Base-by-base conservation (phyloP, 345 rosid species). In the Combretum micranthum region DNA sequence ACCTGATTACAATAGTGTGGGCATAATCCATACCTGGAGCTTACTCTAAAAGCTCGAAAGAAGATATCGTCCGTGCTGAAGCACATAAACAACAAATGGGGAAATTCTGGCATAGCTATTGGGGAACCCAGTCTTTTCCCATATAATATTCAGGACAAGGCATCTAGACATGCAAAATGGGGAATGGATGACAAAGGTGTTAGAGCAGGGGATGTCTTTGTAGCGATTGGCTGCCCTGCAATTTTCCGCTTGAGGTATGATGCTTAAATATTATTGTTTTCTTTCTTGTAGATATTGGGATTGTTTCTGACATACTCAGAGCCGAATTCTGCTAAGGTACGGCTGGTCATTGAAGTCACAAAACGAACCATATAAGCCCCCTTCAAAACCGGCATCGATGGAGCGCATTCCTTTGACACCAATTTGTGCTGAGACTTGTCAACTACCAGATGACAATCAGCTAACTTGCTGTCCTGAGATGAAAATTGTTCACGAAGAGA, bases 1-100 rank as follows among this genome's bases (percentile, higher is more conserved):
- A 21, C 19, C 48, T 66, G 1, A n/a, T 55, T 47, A n/a, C 21
- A 44, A 20, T 50, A 84, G 99, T 93, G 83, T 49, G 94, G 99
- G 15, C 82, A 80, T 68, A 72, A 93, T 75, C 99, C 99, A 39
- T 87, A 83, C 72, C 65, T 93, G 77, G 99, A 93, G 65, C 96
- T 93, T 63, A 83, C 85, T 64, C 71, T 88, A 64, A 85, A 80
- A 64, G 65, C 79, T 51, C 56, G 82, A 55, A 88, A 85, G 71
- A 85, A 75, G 70, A 67, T 88, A 54, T 80, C 85, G 57, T 88
- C 96, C 15, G 88, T 88, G 55, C 78, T 88, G 53, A 78, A 80
- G 70, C 96, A 74, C 69, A 72, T 88, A 52, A 67, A 72, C 61
- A 65, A 59, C 66, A 85, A 88, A 69, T 88, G 96, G 96, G 83